Percentiles rank a stretch among this genome's conserved stretches.
Evolutionary conservation across 2,329 filamentous ascomycete species (phyloP).

Genomic region (Diplocarpon rosae): DNA sequence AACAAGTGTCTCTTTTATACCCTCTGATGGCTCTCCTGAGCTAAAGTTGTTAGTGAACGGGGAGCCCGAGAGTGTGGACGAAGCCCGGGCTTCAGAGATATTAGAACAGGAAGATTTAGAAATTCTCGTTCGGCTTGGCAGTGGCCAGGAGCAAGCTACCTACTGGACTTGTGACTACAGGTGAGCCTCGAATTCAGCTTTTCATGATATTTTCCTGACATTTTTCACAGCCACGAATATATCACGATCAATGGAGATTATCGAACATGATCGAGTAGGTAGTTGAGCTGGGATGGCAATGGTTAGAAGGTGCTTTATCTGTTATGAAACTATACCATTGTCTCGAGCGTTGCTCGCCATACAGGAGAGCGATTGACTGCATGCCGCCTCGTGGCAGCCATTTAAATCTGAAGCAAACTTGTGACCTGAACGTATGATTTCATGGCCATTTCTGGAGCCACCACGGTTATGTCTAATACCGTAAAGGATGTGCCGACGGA

Average conservation of each 20-base stretch:
- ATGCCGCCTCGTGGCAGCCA: not conserved
- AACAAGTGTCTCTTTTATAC: conserved; percentile 71
- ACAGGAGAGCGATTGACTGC: not conserved
- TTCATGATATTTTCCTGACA: conserved; percentile 9
- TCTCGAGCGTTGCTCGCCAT: too few species aligned
- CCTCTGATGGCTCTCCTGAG: conserved; percentile 64
- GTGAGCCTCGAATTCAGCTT: conserved; percentile 38
- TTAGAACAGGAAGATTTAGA: conserved; percentile 68
- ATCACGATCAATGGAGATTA: conserved; percentile 59
- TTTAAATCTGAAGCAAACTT: too few species aligned
- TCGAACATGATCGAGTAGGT: conserved; percentile 36
- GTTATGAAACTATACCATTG: not conserved
- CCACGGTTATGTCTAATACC: too few species aligned
- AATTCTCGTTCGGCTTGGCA: conserved; percentile 64
- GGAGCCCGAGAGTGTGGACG: conserved; percentile 70
- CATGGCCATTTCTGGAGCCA: too few species aligned
- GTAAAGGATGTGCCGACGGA: too few species aligned
- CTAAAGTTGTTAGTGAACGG: conserved; percentile 68
- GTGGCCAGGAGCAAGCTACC: conserved; percentile 54
- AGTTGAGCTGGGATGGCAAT: not conserved
- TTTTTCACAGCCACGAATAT: conserved; percentile 46
- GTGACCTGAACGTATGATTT: too few species aligned
- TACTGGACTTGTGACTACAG: conserved; percentile 85
- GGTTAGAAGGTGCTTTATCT: not conserved
- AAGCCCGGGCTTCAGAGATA: conserved; percentile 66